Conservation (phyloP, 352 stramenopile species). For the Phytophthora pseudosyringae region DNA sequence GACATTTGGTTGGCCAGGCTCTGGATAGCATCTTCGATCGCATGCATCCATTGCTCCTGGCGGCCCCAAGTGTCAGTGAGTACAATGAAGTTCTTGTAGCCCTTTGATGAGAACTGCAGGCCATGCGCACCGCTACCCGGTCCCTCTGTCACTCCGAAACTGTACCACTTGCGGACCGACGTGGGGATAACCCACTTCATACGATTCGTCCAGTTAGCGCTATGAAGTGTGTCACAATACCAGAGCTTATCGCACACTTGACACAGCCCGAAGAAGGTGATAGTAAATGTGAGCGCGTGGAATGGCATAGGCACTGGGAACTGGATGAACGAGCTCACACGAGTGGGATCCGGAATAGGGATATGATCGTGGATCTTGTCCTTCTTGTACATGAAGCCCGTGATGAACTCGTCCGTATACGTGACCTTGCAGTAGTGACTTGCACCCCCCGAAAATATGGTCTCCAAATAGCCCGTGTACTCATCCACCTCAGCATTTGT, state of each 20-base stretch:
- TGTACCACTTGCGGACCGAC: constrained; percentile 89
- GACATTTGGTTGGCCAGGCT: constrained; percentile 65
- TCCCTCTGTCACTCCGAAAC: constrained; percentile 79
- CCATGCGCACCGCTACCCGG: constrained; percentile 85
- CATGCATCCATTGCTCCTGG: constrained; percentile 90
- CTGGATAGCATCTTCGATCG: constrained; percentile 80
- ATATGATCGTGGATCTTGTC: constrained; percentile 92
- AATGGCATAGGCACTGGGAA: constrained; percentile 90
- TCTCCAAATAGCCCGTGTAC: constrained; percentile 84
- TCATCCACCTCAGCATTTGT: constrained; percentile 60
- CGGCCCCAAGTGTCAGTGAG: constrained; percentile 85
- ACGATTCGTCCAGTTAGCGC: constrained; percentile 82
- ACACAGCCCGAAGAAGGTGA: constrained; percentile 86
- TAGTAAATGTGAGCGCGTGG: constrained; percentile 86
- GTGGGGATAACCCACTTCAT: constrained; percentile 92
- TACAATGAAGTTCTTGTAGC: constrained; percentile 91
- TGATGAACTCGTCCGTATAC: constrained; percentile 86
- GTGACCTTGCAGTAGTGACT: constrained; percentile 88
- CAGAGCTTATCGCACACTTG: constrained; percentile 90
- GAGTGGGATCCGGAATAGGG: constrained; percentile 84
- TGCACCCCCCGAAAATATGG: constrained; percentile 80
- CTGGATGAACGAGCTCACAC: constrained; percentile 89
- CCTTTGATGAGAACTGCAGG: constrained; percentile 88
- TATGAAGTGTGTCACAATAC: constrained; percentile 89
- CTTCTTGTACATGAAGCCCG: constrained; percentile 91